Conservation (phyloP, 164 flowering plant genomes). For the Sextonia rubra region DNA sequence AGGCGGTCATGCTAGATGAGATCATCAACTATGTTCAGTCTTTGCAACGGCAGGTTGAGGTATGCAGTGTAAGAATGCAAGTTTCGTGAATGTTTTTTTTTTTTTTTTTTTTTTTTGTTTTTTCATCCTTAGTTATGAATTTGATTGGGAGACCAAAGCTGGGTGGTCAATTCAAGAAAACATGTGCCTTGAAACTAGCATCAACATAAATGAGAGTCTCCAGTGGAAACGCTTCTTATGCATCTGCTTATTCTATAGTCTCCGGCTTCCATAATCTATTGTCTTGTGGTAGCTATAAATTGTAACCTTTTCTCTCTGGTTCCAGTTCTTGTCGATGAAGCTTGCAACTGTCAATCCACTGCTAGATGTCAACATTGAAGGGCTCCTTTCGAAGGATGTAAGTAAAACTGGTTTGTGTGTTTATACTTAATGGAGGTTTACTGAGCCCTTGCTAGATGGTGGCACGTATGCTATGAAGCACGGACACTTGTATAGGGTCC, state of each 20-base stretch:
- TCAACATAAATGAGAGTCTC: not conserved
- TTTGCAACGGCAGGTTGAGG: constrained; percentile 96
- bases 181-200: not conserved
- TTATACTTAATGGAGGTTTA: not conserved
- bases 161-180: not conserved
- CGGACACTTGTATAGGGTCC: no score
- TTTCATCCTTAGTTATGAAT: not conserved
- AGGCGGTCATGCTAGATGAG: constrained; percentile 98
- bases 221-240: constrained; percentile 1
- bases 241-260: not conserved
- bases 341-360: constrained; percentile 74
- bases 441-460: not conserved
- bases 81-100: no score
- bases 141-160: not conserved
- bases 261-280: not conserved
- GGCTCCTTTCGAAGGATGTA: constrained; percentile 77
- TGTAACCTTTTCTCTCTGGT: not conserved
- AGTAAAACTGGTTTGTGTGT: constrained; percentile 4
- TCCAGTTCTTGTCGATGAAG: constrained; percentile 15
- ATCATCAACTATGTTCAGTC: constrained; percentile 97
- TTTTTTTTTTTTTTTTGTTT: no score
- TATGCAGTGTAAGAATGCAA: constrained; percentile 9
- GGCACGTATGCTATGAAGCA: no score
- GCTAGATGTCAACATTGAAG: constrained; percentile 67
- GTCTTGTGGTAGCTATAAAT: not conserved